Percentiles rank a stretch among this genome's conserved stretches.
Conservation (phyloP, 768 basidiomycete genomes). For the Tylopilus vinaceipallidus region DNA sequence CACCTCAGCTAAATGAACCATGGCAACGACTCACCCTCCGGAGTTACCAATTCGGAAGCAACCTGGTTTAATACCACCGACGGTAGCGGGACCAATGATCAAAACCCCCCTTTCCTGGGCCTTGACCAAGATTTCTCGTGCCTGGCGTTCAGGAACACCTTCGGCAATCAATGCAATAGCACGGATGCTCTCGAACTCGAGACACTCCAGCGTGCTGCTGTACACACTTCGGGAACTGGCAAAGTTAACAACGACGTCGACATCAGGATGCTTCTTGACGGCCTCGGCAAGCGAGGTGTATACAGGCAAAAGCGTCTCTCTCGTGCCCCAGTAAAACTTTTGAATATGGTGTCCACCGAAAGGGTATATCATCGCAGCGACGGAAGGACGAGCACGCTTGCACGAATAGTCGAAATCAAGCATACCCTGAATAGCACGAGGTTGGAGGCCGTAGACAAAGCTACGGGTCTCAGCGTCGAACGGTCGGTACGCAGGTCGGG, state of each 20-base stretch:
- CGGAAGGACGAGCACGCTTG: slow-evolving; percentile 85
- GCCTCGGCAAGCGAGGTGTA: slow-evolving; percentile 93
- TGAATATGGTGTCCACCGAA: slow-evolving; percentile 99
- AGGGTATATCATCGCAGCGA: slow-evolving; percentile 99
- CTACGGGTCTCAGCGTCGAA: slow-evolving; percentile 94
- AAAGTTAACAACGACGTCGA: slow-evolving; percentile 98
- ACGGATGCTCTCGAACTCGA: slow-evolving; percentile 46
- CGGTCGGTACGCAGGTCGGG: slow-evolving; percentile 81
- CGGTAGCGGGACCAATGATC: slow-evolving; percentile 96
- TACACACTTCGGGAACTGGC: slow-evolving; percentile 93
- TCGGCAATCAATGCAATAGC: slow-evolving; percentile 94
- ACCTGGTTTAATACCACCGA: slow-evolving; percentile 99
- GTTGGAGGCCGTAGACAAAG: slow-evolving; percentile 98
- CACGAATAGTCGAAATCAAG: slow-evolving; percentile 99
- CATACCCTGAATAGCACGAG: slow-evolving; percentile 97
- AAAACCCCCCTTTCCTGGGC: slow-evolving; percentile 84
- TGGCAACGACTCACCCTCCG: slow-evolving; percentile 67
- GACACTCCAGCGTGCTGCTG: slow-evolving; percentile 88
- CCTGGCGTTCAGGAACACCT: slow-evolving; percentile 98
- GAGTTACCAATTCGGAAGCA: slow-evolving; percentile 99
- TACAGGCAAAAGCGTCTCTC: slow-evolving; percentile 96
- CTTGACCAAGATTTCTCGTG: slow-evolving; percentile 90
- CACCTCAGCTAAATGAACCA: neutral
- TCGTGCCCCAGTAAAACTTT: slow-evolving; percentile 99
- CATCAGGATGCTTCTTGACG: slow-evolving; percentile 91